Conservation (phyloP, 2,329 filamentous ascomycete species). For the Colletotrichum lentis region DNA sequence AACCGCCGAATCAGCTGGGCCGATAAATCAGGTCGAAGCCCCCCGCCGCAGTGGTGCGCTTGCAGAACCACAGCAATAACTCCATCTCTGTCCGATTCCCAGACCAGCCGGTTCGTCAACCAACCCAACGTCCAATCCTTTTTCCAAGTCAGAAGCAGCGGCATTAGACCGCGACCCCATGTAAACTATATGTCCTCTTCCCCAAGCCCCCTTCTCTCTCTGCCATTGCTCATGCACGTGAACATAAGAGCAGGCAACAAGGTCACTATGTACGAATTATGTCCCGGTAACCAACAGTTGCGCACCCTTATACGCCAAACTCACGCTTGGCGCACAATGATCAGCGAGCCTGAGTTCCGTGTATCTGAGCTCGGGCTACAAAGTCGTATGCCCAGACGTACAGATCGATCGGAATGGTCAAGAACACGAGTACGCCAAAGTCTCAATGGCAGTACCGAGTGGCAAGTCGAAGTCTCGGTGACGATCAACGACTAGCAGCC, state of each 20-base stretch:
- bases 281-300: slow-evolving; percentile 10
- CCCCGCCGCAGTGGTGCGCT: slow-evolving; percentile 28
- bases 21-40: slow-evolving; percentile 3
- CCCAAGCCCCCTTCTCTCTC: background rate
- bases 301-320: background rate
- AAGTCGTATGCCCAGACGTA: background rate
- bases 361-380: background rate
- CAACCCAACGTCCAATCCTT: background rate
- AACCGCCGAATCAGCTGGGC: slow-evolving; percentile 12
- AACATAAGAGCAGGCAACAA: slow-evolving; percentile 23
- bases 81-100: slow-evolving; percentile 5
- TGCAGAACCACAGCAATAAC: slow-evolving; percentile 26
- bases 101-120: slow-evolving; percentile 4
- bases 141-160: background rate
- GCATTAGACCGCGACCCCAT: slow-evolving; percentile 18
- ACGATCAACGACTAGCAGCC: too few species aligned
- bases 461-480: background rate
- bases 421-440: background rate
- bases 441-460: background rate
- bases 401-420: background rate
- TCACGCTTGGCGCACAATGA: slow-evolving; percentile 6
- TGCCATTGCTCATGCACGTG: slow-evolving; percentile 13
- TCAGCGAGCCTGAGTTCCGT: background rate
- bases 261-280: slow-evolving; percentile 39
- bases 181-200: slow-evolving; percentile 29